Evolutionary conservation across 352 stramenopile genomes (phyloP), one percentile per base, ranked within the genome.

Genomic region (Phytophthora colocasiae): DNA sequence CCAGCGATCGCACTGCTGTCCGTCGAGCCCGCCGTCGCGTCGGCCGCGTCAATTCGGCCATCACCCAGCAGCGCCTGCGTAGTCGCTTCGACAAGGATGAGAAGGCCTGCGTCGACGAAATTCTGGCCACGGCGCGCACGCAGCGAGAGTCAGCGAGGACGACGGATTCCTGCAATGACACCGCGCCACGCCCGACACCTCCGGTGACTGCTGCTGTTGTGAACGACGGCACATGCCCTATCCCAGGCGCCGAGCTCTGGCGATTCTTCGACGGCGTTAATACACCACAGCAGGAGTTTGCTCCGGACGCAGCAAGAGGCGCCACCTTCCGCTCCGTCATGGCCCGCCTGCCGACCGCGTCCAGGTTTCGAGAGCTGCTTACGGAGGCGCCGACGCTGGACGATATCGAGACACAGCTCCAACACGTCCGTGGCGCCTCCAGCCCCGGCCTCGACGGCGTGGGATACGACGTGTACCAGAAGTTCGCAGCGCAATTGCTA

Each of bases 351-450:
- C 0, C 14, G 0, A 0, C 9, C 5, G 36, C 36, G 4, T 8
- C 27, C 4, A 4, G 27, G 6, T 7, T 8, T 6, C 36, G 36
- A 4, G 19, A 22, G 34, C 17, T 31, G 4, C 27, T 31, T 4
- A 31, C 27, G 27, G 27, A 31, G 6, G 39, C 19, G 8, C 49
- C 40, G 4, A 50, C 51, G 8, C 2, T 38, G 4, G 62, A 69
- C n/a, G 66, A 76, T 14, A 48, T 76, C 24, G 71, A 79, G 17
- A 54, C 59, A 22, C 61, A 75, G 31, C 58, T 76, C 1, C 39
- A 64, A 3, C 41, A 32, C 10, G 55, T 31, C 0, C 14, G 6
- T 4, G 8, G 11, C 6, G 8, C 1, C 12, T 68, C 59, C 9
- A 56, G 32, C 3, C 72, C 72, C 1, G 62, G 70, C 9, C 60